Conservation (phyloP, 2,329 filamentous ascomycete species). For the Corinectria fuckeliana region DNA sequence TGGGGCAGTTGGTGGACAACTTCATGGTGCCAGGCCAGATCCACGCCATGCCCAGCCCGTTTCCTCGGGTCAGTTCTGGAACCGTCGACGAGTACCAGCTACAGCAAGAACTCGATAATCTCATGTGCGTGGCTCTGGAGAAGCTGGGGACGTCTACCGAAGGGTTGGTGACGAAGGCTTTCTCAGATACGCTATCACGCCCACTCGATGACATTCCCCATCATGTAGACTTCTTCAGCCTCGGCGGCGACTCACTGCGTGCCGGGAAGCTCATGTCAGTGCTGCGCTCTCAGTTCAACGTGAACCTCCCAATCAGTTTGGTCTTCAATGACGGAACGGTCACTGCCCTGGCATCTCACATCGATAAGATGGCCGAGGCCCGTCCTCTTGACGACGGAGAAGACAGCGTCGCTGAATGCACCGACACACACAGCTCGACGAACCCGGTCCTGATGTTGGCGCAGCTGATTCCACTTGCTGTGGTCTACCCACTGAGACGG, state of each 20-base stretch:
- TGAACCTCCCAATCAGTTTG: conserved; percentile 57
- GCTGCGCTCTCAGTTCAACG: conserved; percentile 56
- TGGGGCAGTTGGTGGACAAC: conserved; percentile 34
- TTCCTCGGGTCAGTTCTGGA: conserved; percentile 43
- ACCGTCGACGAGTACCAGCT: conserved; percentile 45
- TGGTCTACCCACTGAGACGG: conserved; percentile 58
- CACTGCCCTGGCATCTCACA: conserved; percentile 45
- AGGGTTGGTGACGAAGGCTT: conserved; percentile 50
- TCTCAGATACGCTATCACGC: conserved; percentile 53
- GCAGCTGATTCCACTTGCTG: conserved; percentile 56
- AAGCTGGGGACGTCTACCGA: conserved; percentile 40
- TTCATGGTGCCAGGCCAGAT: conserved; percentile 50
- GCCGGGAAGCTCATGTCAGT: conserved; percentile 59
- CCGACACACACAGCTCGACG: conserved; percentile 55
- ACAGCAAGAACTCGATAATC: conserved; percentile 39
- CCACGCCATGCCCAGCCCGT: conserved; percentile 41
- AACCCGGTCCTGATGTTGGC: conserved; percentile 55
- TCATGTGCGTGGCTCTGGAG: conserved; percentile 31
- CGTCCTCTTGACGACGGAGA: neutral
- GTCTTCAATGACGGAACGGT: conserved; percentile 59
- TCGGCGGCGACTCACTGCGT: conserved; percentile 61
- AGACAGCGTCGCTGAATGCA: conserved; percentile 43
- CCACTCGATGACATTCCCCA: conserved; percentile 46
- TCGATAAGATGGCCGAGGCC: conserved; percentile 42
- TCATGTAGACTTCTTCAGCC: conserved; percentile 57